A percentile compares a stretch with the other conserved stretches of the same genome.
Evolutionary conservation across 495 filamentous ascomycete genomes (phyloP).

Genomic region (Pyronema domesticum): DNA sequence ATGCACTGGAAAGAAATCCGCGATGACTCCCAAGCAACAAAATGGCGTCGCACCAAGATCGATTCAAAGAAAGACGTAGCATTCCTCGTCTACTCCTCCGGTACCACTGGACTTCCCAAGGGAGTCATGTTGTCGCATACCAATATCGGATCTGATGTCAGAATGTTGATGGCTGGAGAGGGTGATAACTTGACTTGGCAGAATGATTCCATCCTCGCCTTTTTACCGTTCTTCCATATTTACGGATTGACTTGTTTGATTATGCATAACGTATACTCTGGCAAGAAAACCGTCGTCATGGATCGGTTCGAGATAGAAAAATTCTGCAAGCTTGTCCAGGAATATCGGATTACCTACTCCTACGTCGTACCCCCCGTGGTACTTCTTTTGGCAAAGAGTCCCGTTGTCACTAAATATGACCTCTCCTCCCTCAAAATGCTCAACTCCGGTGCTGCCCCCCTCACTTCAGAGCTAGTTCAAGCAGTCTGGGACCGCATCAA

Average conservation of each 20-base stretch:
- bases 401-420: slow-evolving; percentile 59
- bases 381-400: slow-evolving; percentile 61
- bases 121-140: slow-evolving; percentile 76
- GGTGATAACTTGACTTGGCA: slow-evolving; percentile 39
- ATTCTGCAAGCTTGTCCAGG: slow-evolving; percentile 60
- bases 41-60: slow-evolving; percentile 27
- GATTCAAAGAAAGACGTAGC: slow-evolving; percentile 42
- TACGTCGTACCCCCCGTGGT: slow-evolving; percentile 80
- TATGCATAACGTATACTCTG: slow-evolving; percentile 47
- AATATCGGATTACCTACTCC: slow-evolving; percentile 53
- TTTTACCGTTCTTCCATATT: slow-evolving; percentile 87
- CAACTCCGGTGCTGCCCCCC: slow-evolving; percentile 76
- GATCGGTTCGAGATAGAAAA: slow-evolving; percentile 65
- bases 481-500: slow-evolving; percentile 56
- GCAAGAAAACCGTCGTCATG: slow-evolving; percentile 58
- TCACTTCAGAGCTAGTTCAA: slow-evolving; percentile 67
- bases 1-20: slow-evolving; percentile 64
- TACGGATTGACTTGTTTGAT: slow-evolving; percentile 42
- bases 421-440: slow-evolving; percentile 63
- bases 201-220: slow-evolving; percentile 56
- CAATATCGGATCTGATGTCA: slow-evolving; percentile 61
- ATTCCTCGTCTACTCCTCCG: slow-evolving; percentile 65
- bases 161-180: slow-evolving; percentile 39
- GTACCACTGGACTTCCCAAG: slow-evolving; percentile 86
- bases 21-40: slow-evolving; percentile 36